Base-by-base conservation (phyloP, 2,329 filamentous ascomycete species). In the Hypoxylon sp. region DNA sequence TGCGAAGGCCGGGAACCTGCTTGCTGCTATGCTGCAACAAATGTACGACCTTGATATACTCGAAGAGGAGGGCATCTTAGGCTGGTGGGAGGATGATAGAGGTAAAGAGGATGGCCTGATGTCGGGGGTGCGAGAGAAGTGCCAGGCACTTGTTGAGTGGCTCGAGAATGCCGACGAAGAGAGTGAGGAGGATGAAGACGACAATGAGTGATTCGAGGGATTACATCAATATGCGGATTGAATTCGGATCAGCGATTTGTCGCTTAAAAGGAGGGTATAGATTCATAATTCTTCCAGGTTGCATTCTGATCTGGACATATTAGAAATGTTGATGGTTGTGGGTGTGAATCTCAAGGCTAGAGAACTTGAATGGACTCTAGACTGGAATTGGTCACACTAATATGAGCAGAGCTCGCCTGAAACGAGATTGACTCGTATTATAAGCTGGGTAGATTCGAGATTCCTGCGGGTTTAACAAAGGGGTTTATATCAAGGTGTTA, bases 51-150 rank as follows among this genome's bases (percentile, higher is more conserved):
- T 92, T 52, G 96, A 98, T 71, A 86, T 97, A 14, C 81, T 98
- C 1, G 93, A 97, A 77, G 93, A 97, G 75, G 94, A 98, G 45
- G 94, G 92, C 0, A 92, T 97, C 72, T 82, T 95, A 74, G 86
- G 87, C 51, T 99, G 96, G 96, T 98, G 94, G 94, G 87, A 84
- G 19, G 91, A 97, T 78, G 85, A 86, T 51, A 79, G 90, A 75
- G 90, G 91, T 5, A 86, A 81, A 23, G 89, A 89, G 60, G 89
- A 84, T 13, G 91, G 92, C 60, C 87, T 87, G 58, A 88, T 98
- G 90, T 80, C 80, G 65, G 86, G 82, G 53, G 88, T 98, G 14
- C 90, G 90, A 77, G 87, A 87, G 67, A 92, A 92, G 81, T 93
- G 92, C 63, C 85, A 89, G 74, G 89, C 90, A 57, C 88, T 98